These are phyloP conservation scores for Paracoccidioides lutzii DNA, from an alignment of 2,329 filamentous ascomycete genomes.

Conservation along the genomic window DNA sequence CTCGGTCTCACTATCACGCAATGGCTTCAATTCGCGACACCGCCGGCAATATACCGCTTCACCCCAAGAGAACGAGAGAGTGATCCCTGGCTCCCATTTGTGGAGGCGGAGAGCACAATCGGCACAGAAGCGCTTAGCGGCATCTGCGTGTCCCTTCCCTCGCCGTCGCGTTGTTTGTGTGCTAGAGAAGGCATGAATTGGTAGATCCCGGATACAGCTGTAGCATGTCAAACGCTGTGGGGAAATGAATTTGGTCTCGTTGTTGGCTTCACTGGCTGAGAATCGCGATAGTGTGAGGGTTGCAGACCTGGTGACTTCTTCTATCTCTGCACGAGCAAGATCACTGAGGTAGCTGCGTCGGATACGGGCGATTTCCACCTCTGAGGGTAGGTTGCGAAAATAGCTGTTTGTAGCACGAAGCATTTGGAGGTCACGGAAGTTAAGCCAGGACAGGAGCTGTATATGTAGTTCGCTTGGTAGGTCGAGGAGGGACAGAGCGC, in stretches of 20 bases:
- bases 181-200: slow-evolving; percentile 8
- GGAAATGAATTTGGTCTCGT: neutral
- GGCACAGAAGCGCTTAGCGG: slow-evolving; percentile 12
- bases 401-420: slow-evolving; percentile 9
- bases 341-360: slow-evolving; percentile 3
- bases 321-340: slow-evolving; percentile 3
- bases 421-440: slow-evolving; percentile 8
- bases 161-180: slow-evolving; percentile 10
- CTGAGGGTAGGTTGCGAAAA: slow-evolving; percentile 8
- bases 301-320: neutral
- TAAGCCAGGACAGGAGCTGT: slow-evolving; percentile 6
- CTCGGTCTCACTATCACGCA: neutral
- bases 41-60: slow-evolving; percentile 1
- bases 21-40: neutral
- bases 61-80: slow-evolving; percentile 1
- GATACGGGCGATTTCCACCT: slow-evolving; percentile 4
- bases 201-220: slow-evolving; percentile 12
- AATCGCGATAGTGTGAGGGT: neutral
- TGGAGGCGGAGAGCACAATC: slow-evolving; percentile 9
- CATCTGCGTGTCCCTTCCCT: slow-evolving; percentile 12
- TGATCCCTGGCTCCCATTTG: slow-evolving; percentile 12
- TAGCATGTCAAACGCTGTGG: slow-evolving; percentile 10
- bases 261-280: neutral
- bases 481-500: neutral
- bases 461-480: slow-evolving; percentile 10